phyloP scores from a whole-genome alignment of 495 filamentous ascomycete species.

The Talaromyces stipitatus region DNA sequence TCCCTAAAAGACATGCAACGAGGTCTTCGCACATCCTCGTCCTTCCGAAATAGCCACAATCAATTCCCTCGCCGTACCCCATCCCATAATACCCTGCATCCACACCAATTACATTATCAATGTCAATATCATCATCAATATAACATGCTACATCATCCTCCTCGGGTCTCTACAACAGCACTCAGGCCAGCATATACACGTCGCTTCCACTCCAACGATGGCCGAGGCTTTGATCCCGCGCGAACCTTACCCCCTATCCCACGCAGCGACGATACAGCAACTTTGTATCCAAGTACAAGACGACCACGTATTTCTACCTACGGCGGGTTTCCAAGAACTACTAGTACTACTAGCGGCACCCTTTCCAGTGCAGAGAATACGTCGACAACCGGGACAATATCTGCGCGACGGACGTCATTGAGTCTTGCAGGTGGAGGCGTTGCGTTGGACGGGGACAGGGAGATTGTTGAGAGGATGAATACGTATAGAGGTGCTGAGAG shows the following conservation, averaged over 20 bases:
- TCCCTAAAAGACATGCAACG: background rate
- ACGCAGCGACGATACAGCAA: slow-evolving; percentile 25
- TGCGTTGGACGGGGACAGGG: slow-evolving; percentile 10
- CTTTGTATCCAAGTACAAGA: slow-evolving; percentile 30
- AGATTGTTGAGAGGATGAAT: slow-evolving; percentile 9
- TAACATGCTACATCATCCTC: background rate
- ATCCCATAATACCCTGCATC: slow-evolving; percentile 25
- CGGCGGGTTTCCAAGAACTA: slow-evolving; percentile 9
- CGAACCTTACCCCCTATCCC: slow-evolving; percentile 15
- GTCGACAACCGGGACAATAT: background rate
- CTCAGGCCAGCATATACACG: slow-evolving; percentile 10
- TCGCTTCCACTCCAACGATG: slow-evolving; percentile 10
- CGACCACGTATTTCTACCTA: slow-evolving; percentile 31
- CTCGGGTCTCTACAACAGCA: slow-evolving; percentile 10
- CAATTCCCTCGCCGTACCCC: background rate
- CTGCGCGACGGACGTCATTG: slow-evolving; percentile 13
- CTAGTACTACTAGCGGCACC: background rate
- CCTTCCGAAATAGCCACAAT: background rate
- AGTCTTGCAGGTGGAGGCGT: slow-evolving; percentile 18
- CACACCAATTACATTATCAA: slow-evolving; percentile 13
- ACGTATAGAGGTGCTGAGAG: slow-evolving; percentile 30
- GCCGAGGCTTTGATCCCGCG: slow-evolving; percentile 15
- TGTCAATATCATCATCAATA: slow-evolving; percentile 7
- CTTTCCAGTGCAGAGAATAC: background rate
- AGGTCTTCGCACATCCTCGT: background rate